Evolutionary conservation across 2,329 filamentous ascomycete genomes (phyloP), one percentile per base, ranked within the genome.

Genomic region (Cladosporium oxysporum): DNA sequence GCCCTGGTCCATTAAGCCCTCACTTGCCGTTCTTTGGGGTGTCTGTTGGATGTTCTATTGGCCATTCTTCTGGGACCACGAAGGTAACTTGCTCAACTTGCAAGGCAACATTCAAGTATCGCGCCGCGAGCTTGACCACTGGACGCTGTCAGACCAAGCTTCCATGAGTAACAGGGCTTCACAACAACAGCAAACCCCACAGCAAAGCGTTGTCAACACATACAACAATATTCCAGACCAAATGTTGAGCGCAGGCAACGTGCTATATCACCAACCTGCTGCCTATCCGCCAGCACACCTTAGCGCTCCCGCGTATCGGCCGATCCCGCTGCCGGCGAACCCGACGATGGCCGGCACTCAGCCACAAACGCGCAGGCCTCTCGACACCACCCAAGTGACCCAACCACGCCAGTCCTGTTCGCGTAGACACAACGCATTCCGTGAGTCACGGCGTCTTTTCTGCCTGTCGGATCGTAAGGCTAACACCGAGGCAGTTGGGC

Each of bases 21-120:
- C 73, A 33, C 72, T 79, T 37, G 71, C 75, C 35, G 73, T 79
- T 26, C 62, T 79, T 62, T 79, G 77, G 74, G 75, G 74, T 31
- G 73, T 78, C 11, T 79, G 77, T 67, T 77, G 76, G 76, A 77
- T 75, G 72, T 77, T 77, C 67, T 71, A 69, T 68, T 69, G 69
- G 63, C 62, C 47, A 23, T 33, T 60, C 53, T 29, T 64, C 47
- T 64, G 64, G 31, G 66, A 71, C 55, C 58, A 28, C 16, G 49
- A 66, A 59, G 69, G 66, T n/a, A 68, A 68, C 44, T 47, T 71
- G 50, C 50, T 68, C 8, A 58, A 70, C 58, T 53, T 29, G 12
- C 55, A 65, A 37, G 66, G 68, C 18, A 23, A 59, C 11, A 59
- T 64, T 3, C 18, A 66, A n/a, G 57, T 66, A 2, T 66, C 66